A percentile compares a stretch with the other conserved stretches of the same genome.
Conservation (phyloP, 2,329 filamentous ascomycete genomes). For the Leptographium wingfieldii region DNA sequence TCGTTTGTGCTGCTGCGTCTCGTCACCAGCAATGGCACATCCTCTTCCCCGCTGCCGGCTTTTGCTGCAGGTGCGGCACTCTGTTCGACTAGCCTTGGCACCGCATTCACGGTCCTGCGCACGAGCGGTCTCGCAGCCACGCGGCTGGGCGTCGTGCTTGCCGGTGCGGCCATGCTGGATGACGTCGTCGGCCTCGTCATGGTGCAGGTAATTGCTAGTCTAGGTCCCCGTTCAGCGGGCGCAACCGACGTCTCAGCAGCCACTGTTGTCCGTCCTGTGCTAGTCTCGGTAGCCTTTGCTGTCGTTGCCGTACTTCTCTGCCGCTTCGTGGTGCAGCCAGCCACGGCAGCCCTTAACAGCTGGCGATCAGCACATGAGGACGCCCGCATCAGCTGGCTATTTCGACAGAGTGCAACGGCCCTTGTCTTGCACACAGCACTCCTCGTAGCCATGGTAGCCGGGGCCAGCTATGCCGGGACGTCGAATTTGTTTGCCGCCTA, state of each 20-base stretch:
- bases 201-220: conserved; percentile 60
- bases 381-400: conserved; percentile 14
- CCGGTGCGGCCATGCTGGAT: conserved; percentile 68
- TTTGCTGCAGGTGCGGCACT: conserved; percentile 64
- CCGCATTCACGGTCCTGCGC: conserved; percentile 44
- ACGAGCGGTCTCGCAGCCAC: conserved; percentile 29
- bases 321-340: conserved; percentile 28
- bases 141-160: conserved; percentile 46
- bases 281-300: conserved; percentile 39
- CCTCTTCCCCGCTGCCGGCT: conserved; percentile 33
- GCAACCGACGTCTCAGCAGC: conserved; percentile 15
- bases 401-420: conserved; percentile 21
- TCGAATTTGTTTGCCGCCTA: conserved; percentile 52
- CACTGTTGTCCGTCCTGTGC: conserved; percentile 30
- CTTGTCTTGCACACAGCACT: conserved; percentile 35
- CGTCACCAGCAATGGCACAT: conserved; percentile 15
- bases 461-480: conserved; percentile 46
- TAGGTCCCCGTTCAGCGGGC: conserved; percentile 25
- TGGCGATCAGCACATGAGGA: conserved; percentile 15
- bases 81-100: conserved; percentile 63
- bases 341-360: conserved; percentile 22
- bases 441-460: conserved; percentile 35
- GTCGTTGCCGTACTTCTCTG: conserved; percentile 33
- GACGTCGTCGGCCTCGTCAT: conserved; percentile 68
- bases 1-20: conserved; percentile 48